phyloP scores from a whole-genome alignment of 129 eudicot species.

The Mikania micrantha region DNA sequence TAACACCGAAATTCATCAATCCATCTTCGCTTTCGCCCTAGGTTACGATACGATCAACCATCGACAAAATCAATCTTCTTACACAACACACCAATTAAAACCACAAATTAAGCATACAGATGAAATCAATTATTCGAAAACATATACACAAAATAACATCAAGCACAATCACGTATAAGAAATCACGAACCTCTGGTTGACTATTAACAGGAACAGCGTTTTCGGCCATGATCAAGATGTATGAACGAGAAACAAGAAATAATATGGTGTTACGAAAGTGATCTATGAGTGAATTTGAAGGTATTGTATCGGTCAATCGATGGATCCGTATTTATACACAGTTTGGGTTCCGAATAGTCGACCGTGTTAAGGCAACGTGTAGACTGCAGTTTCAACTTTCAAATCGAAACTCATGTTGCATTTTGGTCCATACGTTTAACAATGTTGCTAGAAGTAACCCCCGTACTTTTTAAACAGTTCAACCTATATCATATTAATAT shows the following conservation, averaged over 20 bases:
- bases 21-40: neutral
- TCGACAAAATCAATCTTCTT: neutral
- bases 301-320: neutral
- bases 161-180: neutral
- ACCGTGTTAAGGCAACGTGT: neutral
- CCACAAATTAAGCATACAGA: neutral
- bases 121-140: neutral
- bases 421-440: neutral
- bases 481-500: too few species aligned
- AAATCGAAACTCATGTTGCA: neutral
- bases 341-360: neutral
- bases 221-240: conserved; percentile 19
- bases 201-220: conserved; percentile 9
- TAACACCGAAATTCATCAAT: neutral
- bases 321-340: neutral
- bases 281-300: neutral
- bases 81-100: neutral
- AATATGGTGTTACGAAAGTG: neutral
- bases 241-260: neutral
- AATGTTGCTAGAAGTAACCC: neutral
- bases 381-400: neutral
- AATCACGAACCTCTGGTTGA: conserved; percentile 22
- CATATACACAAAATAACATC: neutral
- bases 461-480: neutral
- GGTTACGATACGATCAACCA: neutral